phyloP scores from a whole-genome alignment of 2,329 filamentous ascomycete genomes.

The Thielaviopsis musarum region DNA sequence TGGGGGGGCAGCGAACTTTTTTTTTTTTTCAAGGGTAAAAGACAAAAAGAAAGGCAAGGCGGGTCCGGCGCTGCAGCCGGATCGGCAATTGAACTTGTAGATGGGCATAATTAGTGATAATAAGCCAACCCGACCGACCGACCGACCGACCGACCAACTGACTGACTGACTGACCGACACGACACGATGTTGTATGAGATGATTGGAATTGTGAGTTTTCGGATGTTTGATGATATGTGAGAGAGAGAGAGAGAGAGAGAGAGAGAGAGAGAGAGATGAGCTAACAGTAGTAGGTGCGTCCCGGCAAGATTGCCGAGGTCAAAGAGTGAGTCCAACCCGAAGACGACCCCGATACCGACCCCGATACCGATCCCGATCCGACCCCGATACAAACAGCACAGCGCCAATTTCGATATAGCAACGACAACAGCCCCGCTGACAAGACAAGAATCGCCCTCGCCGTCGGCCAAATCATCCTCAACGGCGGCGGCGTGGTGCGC shows the following conservation, averaged over 20 bases:
- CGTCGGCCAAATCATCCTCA: slow-evolving; percentile 67
- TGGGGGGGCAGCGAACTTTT: too few relatives aligned
- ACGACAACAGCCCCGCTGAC: background rate
- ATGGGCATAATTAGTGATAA: too few relatives aligned
- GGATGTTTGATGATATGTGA: slow-evolving; percentile 8
- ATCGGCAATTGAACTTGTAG: too few relatives aligned
- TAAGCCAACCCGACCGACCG: too few relatives aligned
- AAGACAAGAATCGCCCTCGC: slow-evolving; percentile 69
- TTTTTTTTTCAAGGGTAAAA: too few relatives aligned
- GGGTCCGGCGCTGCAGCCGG: too few relatives aligned
- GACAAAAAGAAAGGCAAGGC: too few relatives aligned
- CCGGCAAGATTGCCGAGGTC: slow-evolving; percentile 76
- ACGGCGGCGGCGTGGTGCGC: slow-evolving; percentile 73
- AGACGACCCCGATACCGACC: slow-evolving; percentile 9
- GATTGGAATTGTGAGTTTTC: slow-evolving; percentile 77
- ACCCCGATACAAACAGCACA: too few relatives aligned
- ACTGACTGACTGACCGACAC: background rate
- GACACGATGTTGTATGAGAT: slow-evolving; percentile 85
- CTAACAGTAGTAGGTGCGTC: slow-evolving; percentile 53
- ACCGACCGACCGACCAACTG: too few relatives aligned
- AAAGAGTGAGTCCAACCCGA: slow-evolving; percentile 61
- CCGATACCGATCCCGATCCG: background rate
- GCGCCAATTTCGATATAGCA: too few relatives aligned
- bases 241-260: too few relatives aligned
- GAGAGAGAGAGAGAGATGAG: background rate